Conservation (phyloP, 2,329 filamentous ascomycete species). For the Lachnellula arida region DNA sequence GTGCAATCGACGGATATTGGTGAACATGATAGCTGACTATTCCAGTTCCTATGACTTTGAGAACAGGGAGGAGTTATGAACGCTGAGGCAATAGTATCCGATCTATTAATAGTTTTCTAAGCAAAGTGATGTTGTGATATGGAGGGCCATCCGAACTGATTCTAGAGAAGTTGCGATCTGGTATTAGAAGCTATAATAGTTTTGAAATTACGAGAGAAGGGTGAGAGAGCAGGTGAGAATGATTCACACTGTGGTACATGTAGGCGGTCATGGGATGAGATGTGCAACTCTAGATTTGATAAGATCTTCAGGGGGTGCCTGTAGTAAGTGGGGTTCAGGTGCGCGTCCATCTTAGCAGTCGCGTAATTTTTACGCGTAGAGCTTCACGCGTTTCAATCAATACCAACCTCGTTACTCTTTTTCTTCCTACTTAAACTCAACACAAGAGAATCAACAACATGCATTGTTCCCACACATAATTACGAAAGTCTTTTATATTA, state of each 20-base stretch:
- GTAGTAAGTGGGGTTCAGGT: not conserved
- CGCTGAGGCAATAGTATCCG: too few relatives aligned
- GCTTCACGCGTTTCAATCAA: constrained; percentile 6
- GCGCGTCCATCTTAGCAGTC: not conserved
- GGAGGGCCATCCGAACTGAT: too few relatives aligned
- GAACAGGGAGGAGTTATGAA: too few relatives aligned
- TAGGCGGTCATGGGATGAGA: not conserved
- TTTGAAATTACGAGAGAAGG: not conserved
- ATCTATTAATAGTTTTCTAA: too few relatives aligned
- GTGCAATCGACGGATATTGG: constrained; percentile 23
- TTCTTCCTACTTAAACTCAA: not conserved
- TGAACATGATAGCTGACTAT: constrained; percentile 16
- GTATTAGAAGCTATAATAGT: too few relatives aligned
- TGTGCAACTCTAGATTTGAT: not conserved
- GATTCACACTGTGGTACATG: not conserved
- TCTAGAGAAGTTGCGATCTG: too few relatives aligned
- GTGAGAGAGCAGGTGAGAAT: not conserved
- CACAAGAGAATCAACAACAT: not conserved
- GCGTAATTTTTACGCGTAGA: constrained; percentile 1
- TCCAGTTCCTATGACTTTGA: too few relatives aligned
- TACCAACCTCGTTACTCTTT: not conserved
- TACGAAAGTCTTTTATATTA: not conserved
- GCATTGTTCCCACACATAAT: not conserved
- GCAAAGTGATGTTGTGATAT: too few relatives aligned
- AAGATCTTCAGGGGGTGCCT: not conserved